phyloP scores from a whole-genome alignment of 768 basidiomycete species.

The Leccinum fibrillosum region DNA sequence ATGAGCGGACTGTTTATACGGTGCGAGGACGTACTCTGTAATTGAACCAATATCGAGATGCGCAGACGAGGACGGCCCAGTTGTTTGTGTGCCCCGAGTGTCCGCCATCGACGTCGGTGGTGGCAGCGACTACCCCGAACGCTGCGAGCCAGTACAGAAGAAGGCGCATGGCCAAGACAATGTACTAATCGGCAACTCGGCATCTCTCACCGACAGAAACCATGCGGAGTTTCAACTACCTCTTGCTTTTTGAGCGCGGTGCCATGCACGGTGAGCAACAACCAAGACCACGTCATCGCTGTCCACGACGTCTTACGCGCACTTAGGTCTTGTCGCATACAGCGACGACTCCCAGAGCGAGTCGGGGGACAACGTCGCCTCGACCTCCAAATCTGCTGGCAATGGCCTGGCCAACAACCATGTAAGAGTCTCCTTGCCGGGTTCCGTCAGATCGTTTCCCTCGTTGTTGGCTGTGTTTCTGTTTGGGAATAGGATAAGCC shows the following conservation, averaged over 20 bases:
- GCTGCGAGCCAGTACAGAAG: slow-evolving; percentile 25
- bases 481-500: slow-evolving; percentile 62
- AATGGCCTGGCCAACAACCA: slow-evolving; percentile 31
- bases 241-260: slow-evolving; percentile 4
- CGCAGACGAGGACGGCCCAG: slow-evolving; percentile 96
- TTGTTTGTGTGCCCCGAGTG: slow-evolving; percentile 82
- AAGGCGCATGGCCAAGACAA: slow-evolving; percentile 21
- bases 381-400: slow-evolving; percentile 22
- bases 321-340: slow-evolving; percentile 58
- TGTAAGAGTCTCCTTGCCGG: slow-evolving; percentile 58
- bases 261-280: slow-evolving; percentile 30
- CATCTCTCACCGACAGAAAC: neutral
- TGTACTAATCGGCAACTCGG: slow-evolving; percentile 25
- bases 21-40: slow-evolving; percentile 62
- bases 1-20: neutral
- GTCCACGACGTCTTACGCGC: slow-evolving; percentile 2
- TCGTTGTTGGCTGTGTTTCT: slow-evolving; percentile 61
- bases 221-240: slow-evolving; percentile 25
- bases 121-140: slow-evolving; percentile 32
- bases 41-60: slow-evolving; percentile 98
- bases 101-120: slow-evolving; percentile 43
- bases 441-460: slow-evolving; percentile 51
- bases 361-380: slow-evolving; percentile 41
- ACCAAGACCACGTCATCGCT: neutral
- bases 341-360: slow-evolving; percentile 64